Conservation (phyloP, 768 basidiomycete genomes). For the Albatrellus ellisii region DNA sequence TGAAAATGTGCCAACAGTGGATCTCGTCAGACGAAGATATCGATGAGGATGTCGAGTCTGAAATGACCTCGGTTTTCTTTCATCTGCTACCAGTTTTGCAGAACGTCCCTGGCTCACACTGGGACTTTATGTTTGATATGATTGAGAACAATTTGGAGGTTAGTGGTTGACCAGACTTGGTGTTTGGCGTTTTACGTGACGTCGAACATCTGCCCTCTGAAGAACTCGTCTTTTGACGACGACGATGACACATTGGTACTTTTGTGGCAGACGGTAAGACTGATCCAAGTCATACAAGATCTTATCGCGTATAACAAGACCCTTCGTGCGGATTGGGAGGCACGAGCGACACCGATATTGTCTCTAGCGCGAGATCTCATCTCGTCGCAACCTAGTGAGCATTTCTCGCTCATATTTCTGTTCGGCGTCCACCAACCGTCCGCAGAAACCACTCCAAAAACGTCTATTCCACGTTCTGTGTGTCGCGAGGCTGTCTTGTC, state of each 20-base stretch:
- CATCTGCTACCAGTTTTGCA: slow-evolving; percentile 81
- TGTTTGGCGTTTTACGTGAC: not conserved
- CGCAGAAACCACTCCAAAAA: no score
- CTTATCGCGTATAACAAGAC: slow-evolving; percentile 59
- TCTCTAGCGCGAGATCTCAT: slow-evolving; percentile 50
- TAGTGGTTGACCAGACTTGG: slow-evolving; percentile 9
- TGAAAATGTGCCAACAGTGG: slow-evolving; percentile 83
- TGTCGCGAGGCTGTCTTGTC: slow-evolving; percentile 59
- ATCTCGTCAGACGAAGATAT: slow-evolving; percentile 47
- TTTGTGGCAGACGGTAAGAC: slow-evolving; percentile 54
- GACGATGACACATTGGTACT: slow-evolving; percentile 40
- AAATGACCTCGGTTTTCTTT: slow-evolving; percentile 59
- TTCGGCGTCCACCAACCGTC: no score
- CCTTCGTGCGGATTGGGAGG: slow-evolving; percentile 77
- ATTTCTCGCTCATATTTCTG: not conserved
- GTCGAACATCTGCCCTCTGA: not conserved
- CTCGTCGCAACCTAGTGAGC: slow-evolving; percentile 38
- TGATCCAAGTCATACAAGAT: slow-evolving; percentile 55
- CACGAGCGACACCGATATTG: slow-evolving; percentile 37
- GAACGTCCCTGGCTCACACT: slow-evolving; percentile 75
- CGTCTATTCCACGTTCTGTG: slow-evolving; percentile 45
- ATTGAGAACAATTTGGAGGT: slow-evolving; percentile 86
- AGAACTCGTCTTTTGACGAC: slow-evolving; percentile 54
- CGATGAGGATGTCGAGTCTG: slow-evolving; percentile 67
- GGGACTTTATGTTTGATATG: slow-evolving; percentile 87